Base-by-base conservation (phyloP, 2,329 filamentous ascomycete species). In the Neopestalotiopsis rosae region DNA sequence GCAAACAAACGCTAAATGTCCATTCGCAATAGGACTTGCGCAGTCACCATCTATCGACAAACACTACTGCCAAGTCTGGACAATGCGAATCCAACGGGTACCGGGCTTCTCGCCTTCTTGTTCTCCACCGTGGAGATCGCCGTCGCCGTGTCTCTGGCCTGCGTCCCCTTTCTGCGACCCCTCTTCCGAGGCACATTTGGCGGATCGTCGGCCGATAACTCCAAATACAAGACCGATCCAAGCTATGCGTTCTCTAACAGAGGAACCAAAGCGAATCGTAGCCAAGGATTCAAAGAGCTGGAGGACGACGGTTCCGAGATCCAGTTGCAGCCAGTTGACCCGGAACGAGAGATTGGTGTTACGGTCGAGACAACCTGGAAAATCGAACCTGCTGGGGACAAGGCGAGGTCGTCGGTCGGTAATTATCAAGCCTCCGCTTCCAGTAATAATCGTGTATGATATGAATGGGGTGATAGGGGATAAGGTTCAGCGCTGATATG, bases 111-210 rank as follows among this genome's bases (percentile, higher is more conserved):
- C 13, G 63, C 67, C 6, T 45, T 56, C 20, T 9, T 70, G 0
- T 67, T 70, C 34, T 68, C 69, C 9, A 63, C 56, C 24, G 45
- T 70, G 17, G 69, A 70, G 59, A 34, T 64, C 12, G 67, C 66
- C 28, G 67, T 70, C 9, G 69, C 69, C 20, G 56, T 70, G 4
- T 63, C 67, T 14, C 49, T 70, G 14, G 67, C 69, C 9, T 70
- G 69, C 52, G 63, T 70, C 5, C 69, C 69, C 3, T 70, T 68
- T 52, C 59, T 70, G n/a, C 57, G 67, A 5, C 69, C 67, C 0
- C 49, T 70, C 5, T 69, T 69, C 32, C 42, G 59, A 30, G 45
- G 64, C 30, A 67, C 42, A 9, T 66, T 66, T 13, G 68, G 64
- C 13, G 30, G 57, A 20, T 34, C 24, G 7, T 61, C 62, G 5